Evolutionary conservation across 345 rosid species (phyloP).

Genomic region (Zanthoxylum bungeanum): DNA sequence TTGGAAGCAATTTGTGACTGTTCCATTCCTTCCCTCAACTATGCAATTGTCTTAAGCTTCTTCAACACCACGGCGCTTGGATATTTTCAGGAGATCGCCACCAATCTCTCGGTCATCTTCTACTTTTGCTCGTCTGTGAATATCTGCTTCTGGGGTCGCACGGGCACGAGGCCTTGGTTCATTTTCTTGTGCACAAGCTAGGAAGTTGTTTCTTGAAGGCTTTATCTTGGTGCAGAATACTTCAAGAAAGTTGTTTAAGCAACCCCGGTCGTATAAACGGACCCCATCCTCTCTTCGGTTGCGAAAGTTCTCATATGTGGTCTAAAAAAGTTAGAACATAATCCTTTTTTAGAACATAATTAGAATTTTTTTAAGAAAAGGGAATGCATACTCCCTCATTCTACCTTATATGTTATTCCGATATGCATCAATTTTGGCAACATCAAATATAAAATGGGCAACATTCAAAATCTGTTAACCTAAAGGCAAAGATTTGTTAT

Average conservation of each 20-base stretch:
- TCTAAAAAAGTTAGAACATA: slow-evolving; percentile 36
- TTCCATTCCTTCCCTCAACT: neutral
- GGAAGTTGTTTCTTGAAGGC: slow-evolving; percentile 42
- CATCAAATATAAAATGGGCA: neutral
- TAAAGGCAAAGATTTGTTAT: neutral
- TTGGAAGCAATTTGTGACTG: neutral
- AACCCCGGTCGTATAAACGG: slow-evolving; percentile 34
- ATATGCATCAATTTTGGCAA: neutral
- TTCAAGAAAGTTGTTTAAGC: slow-evolving; percentile 37
- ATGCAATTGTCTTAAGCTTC: slow-evolving; percentile 15
- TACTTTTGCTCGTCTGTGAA: slow-evolving; percentile 31
- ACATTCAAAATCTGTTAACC: neutral
- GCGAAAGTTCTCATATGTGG: slow-evolving; percentile 50
- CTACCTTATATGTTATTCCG: neutral
- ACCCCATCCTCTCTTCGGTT: slow-evolving; percentile 20
- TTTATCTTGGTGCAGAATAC: slow-evolving; percentile 38
- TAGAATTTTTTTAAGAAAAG: neutral
- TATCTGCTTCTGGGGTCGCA: slow-evolving; percentile 10
- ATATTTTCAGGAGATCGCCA: slow-evolving; percentile 43
- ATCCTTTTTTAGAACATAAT: too few species aligned
- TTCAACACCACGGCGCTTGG: slow-evolving; percentile 32
- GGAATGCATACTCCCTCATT: neutral
- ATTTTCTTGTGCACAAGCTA: slow-evolving; percentile 29
- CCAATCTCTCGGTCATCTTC: slow-evolving; percentile 47
- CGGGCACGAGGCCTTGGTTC: slow-evolving; percentile 9